Evolutionary conservation across 805 yeast genomes (phyloP), one percentile per base, ranked within the genome.

Genomic region (Brettanomyces naardenensis): DNA sequence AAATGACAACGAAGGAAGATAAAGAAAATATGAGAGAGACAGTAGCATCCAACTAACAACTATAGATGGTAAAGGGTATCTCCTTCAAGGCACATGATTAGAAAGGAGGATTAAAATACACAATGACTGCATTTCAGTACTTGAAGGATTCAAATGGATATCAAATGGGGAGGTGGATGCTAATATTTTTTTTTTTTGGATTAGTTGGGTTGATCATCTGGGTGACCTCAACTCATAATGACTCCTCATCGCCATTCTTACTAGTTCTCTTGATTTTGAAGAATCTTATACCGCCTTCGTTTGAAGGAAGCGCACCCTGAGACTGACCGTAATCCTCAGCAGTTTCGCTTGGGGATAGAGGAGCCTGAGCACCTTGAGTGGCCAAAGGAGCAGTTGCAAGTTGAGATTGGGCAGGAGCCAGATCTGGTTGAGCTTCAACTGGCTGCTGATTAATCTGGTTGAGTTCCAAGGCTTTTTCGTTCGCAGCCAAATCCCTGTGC

Each of bases 241-340:
- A 56, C 36, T 59, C 62, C 47, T 68, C 73, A 44, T 64, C 66
- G 36, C 56, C 65, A 23, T 54, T 61, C 45, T 64, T 64, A 45
- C 62, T 62, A 40, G 66, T 68, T 54, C 74, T 78, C 64, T 80
- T 78, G 44, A 82, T 78, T 52, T 78, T 80, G 69, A 81, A 82
- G 61, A 81, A 82, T 61, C 84, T 78, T 52, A 82, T 80, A 33
- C 89, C 89, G 44, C 71, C 66, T 40, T 71, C 73, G 40, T 66
- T 58, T 18, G 52, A 61, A 31, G 57, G 53, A 31, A 48, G 42
- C 11, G 53, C 38, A 19, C 51, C 50, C 30, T 47, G 52, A 34
- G 43, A 33, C 22, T 40, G 47, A 26, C 26, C 19, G 25, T 31
- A 27, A 9, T 58, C 51, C 9, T 54, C 47, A 51, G 47, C 61